Evolutionary conservation across 2,329 filamentous ascomycete species (phyloP), one percentile per base, ranked within the genome.

Genomic region (Pseudocercospora pini-densiflorae): DNA sequence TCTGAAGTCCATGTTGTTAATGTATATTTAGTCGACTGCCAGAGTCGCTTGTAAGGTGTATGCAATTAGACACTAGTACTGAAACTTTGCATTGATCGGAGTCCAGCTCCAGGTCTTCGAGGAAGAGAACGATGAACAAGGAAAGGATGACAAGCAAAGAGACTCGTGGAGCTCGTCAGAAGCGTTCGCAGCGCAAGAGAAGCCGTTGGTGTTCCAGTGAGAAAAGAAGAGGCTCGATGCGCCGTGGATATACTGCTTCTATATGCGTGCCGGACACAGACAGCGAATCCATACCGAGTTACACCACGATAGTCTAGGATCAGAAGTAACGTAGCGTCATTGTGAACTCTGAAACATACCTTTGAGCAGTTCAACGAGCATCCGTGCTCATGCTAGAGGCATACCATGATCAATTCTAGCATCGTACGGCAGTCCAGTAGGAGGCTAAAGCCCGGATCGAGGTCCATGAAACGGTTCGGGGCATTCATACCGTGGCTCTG

Each of bases 51-150:
- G 57, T 68, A 45, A 55, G 40, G 62, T 60, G 55, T 62, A 49
- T 64, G 49, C 24, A 51, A 74, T 75, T 75, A 75, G 68, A 71
- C 68, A 71, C 59, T 72, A 71, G 60, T 66, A 59, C 59, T 47
- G 57, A 68, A 66, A 59, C 24, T 63, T 68, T 55, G 62, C 33
- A 62, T 58, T 64, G 66, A 43, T 61, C 73, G 79, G 81, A 82
- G 78, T 66, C 81, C 82, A 77, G 82, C 81, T 83, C 81, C 78
- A 71, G 68, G 62, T 68, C 71, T 70, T 75, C 73, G 78, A 74
- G 74, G 78, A 74, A 78, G 65, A 75, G 58, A 59, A 68, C 59
- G 69, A 71, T 55, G 47, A 70, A 75, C 77, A 79, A 79, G 80
- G 61, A 69, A 74, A 79, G 73, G 51, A 65, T 73, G 68, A 67